Evolutionary conservation across 179 eudicot species (phyloP), one percentile per base, ranked within the genome.

Genomic region (Silene noctiflora): DNA sequence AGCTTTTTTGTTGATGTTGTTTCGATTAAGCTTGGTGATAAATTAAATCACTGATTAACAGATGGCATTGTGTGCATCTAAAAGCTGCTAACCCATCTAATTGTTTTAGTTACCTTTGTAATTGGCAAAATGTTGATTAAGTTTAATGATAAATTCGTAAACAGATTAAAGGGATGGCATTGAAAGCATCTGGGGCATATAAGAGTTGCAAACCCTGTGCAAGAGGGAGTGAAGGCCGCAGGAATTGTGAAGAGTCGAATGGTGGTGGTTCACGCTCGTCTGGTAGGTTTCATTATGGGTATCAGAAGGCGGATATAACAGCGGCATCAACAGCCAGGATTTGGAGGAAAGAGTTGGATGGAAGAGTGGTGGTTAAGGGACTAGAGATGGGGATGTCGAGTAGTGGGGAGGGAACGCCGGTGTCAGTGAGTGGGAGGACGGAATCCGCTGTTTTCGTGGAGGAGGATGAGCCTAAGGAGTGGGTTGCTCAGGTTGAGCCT

Each of bases 401-500:
- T 22, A 72, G 93, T 79, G 81, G 87, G 67, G 75, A 85, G 87
- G 58, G 85, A 29, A 79, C 85, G 58, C 85, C 86, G 64, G 86
- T 85, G 39, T 84, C 94, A 6, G 85, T 87, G n/a, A 93, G 96
- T 67, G 94, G 96, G 61, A 84, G 98, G 69, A 77, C 81, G 51
- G 96, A 88, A 76, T 84, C 92, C 59, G 81, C 87, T 33, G 91
- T 89, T 77, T 82, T 94, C 69, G 80, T 84, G 76, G 97, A 90
- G 85, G 97, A 91, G 81, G 86, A 78, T 72, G 98, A 94, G 85
- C 91, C 97, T 2, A 90, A 87, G 76, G 98, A 92, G 83, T 94
- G 98, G 97, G 96, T 94, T 61, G 97, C 98, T 33, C 97, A 90
- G 79, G 98, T 94, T 66, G 98, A 94, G 84, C 91, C 98, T 29